Evolutionary conservation across 352 stramenopile genomes (phyloP), one percentile per base, ranked within the genome.

Genomic region (Saprolegnia parasitica): DNA sequence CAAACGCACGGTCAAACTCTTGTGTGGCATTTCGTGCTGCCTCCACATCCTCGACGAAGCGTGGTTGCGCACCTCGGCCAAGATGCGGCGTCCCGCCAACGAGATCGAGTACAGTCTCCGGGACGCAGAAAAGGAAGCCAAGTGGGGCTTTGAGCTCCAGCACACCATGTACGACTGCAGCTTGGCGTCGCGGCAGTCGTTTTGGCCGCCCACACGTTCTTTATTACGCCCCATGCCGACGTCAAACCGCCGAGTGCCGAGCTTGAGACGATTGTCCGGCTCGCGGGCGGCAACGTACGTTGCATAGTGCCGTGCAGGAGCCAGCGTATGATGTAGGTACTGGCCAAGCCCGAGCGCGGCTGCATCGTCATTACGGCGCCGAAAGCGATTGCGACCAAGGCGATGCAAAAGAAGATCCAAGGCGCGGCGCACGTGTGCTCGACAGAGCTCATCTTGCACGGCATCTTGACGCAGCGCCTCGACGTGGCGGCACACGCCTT

Each of bases 1-100:
- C 1, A 87, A 87, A 68, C 77, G 80, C 21, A 87, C 80, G 6
- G 78, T 87, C 39, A 87, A 87, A 71, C 61, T 87, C 29, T 64
- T 87, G 47, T 86, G 80, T 26, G 78, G 80, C 4, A 82, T 87
- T 21, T 83, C 80, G 11, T 83, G 76, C 61, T 87, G 80, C 45
- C 55, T 23, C 6, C 80, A 87, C 67, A 81, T 87, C 64, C 26
- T 86, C 23, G 77, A 77, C 23, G 71, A 80, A 57, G 68, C 72
- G 45, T 87, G 80, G 80, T 72, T 87, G 45, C 68, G 78, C 47
- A 64, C 81, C 56, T 86, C 79, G 18, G 78, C 76, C 11, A 72
- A 65, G 18, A 62, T 66, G 4, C 76, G 77, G 1, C 57, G 49
- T 0, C 60, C 76, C 18, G 72, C 75, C 8, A 66, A 80, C 71